Evolutionary conservation across 73 alveolate species (phyloP).

Genomic region (Paramecium caudatum): DNA sequence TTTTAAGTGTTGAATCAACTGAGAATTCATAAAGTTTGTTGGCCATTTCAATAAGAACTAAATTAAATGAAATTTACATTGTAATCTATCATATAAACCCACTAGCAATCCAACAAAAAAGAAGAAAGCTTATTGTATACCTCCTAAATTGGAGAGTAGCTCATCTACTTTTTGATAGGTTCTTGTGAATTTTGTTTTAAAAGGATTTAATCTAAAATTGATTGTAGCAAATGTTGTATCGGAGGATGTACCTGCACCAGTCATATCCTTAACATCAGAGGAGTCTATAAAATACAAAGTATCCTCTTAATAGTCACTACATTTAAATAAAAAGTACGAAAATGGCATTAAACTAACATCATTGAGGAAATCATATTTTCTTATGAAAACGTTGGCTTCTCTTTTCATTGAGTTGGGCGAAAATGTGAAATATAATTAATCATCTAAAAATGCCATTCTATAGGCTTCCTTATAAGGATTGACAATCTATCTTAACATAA

Average conservation of each 20-base stretch:
- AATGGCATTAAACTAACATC: constrained; percentile 32
- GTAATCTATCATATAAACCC: not conserved
- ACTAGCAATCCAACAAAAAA: not conserved
- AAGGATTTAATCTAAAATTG: constrained; percentile 25
- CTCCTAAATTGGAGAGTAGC: constrained; percentile 39
- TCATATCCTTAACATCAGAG: constrained; percentile 25
- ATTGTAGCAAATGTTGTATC: not conserved
- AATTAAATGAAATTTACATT: not conserved
- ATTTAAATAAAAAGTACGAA: not conserved
- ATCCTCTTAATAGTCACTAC: constrained; percentile 5
- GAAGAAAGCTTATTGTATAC: constrained; percentile 40
- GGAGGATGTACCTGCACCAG: not conserved
- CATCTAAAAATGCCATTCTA: constrained; percentile 11
- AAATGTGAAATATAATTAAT: constrained; percentile 4
- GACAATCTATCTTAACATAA: not conserved
- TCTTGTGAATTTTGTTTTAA: constrained; percentile 35
- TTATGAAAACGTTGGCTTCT: not conserved
- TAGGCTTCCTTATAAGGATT: constrained; percentile 18
- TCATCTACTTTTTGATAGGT: constrained; percentile 32
- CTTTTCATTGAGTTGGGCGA: constrained; percentile 18
- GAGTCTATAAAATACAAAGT: not conserved
- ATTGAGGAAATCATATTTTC: constrained; percentile 9
- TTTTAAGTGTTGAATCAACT: not conserved
- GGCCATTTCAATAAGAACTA: constrained; percentile 14
- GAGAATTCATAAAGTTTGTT: constrained; percentile 27